These are phyloP conservation scores for Corchorus capsularis DNA, from an alignment of 345 rosid genomes.

Conservation along the genomic window DNA sequence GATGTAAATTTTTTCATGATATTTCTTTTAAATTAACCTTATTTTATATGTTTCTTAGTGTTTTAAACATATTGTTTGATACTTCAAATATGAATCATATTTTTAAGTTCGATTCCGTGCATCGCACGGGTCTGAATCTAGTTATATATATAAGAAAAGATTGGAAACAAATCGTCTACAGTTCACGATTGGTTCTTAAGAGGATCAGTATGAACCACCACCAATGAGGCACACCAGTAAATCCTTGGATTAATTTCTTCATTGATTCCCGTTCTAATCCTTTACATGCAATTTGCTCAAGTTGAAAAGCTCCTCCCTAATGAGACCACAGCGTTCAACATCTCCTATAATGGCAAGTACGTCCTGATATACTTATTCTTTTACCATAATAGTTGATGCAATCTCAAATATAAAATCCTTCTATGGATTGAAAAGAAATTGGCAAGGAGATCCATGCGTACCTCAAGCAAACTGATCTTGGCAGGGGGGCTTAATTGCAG, in stretches of 20 bases:
- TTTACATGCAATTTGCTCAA: conserved; percentile 36
- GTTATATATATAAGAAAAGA: neutral
- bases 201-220: conserved; percentile 8
- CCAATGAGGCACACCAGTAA: conserved; percentile 21
- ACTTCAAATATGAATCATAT: no score
- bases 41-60: no score
- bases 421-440: conserved; percentile 29
- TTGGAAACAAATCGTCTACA: neutral
- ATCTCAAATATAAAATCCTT: conserved; percentile 30
- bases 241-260: conserved; percentile 23
- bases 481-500: conserved; percentile 39
- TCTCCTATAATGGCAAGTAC: conserved; percentile 17
- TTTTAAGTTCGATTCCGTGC: no score
- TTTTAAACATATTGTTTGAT: no score
- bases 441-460: conserved; percentile 54
- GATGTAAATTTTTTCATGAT: no score
- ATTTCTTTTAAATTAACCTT: no score
- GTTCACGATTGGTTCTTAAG: conserved; percentile 19
- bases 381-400: conserved; percentile 31
- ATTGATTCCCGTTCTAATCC: conserved; percentile 13
- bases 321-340: conserved; percentile 24
- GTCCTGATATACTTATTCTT: conserved; percentile 6
- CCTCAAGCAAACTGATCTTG: conserved; percentile 31
- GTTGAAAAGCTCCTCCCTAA: conserved; percentile 27
- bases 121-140: no score